Evolutionary conservation across 2,329 filamentous ascomycete genomes (phyloP), one percentile per base, ranked within the genome.

Genomic region (Phialophora macrospora): DNA sequence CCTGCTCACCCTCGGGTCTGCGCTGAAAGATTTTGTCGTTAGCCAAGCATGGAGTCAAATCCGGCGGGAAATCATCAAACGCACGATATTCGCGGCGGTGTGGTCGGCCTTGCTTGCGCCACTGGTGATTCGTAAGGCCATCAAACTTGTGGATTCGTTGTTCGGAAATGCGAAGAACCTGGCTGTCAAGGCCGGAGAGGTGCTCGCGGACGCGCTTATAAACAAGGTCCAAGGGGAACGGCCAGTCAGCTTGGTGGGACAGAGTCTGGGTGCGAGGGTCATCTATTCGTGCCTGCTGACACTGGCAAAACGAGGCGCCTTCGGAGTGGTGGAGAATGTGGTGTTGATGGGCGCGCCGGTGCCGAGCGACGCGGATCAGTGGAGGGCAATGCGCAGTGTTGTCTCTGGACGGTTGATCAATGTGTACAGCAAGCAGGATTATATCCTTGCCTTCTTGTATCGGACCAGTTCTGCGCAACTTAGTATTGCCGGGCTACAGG

Each of bases 391-490:
- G 71, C 85, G 90, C 26, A 84, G 83, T 28, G 90, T 93, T 0
- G 90, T 93, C 0, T 84, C 88, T 0, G 91, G 91, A 1, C 84
- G 88, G 64, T 82, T 95, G 6, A 88, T 93, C 71, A 95, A 94
- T 71, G 90, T 92, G 12, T 95, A 90, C 77, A 91, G 89, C 11
- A 87, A 87, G 59, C 91, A 92, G 68, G 91, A 95, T 77, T 91
- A 91, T 75, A 87, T 95, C 49, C 84, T 95, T 1, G 91, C 85
- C 0, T 93, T 94, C 74, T 79, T 94, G n/a, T 94, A 95, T 76
- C 86, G 92, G 48, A 88, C 90, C 3, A 90, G 89, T 34, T 90
- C 87, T 62, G 85, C 93, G 38, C 87, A 91, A 68, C 83, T 89
- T 30, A 91, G 91, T 3, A 85, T 94, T 41, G 91, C 91, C 0